These are phyloP conservation scores for Metschnikowia chrysomelidarum DNA, from an alignment of 805 yeast species.

Conservation along the genomic window DNA sequence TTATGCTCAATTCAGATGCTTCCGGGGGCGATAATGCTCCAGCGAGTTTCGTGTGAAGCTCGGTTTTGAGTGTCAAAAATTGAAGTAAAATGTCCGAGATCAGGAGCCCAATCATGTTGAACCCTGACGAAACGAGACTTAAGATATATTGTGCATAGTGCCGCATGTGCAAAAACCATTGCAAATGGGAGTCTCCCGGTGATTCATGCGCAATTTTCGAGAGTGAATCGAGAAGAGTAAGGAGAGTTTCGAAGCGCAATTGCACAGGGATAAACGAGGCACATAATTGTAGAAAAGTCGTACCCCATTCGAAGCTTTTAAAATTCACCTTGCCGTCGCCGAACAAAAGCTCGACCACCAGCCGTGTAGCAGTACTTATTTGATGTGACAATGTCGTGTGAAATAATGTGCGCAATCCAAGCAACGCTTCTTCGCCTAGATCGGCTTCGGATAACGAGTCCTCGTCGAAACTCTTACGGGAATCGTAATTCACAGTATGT, in stretches of 20 bases:
- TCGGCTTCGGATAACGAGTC: constrained; percentile 36
- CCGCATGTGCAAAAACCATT: constrained; percentile 27
- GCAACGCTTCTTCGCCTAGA: constrained; percentile 45
- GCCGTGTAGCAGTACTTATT: constrained; percentile 53
- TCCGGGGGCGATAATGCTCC: constrained; percentile 21
- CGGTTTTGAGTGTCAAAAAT: constrained; percentile 49
- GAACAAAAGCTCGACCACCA: constrained; percentile 45
- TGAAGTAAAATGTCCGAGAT: constrained; percentile 74
- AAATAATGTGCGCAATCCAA: constrained; percentile 58
- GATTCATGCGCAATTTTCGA: constrained; percentile 23
- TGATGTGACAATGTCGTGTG: constrained; percentile 62
- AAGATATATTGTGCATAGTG: constrained; percentile 46
- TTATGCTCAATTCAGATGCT: constrained; percentile 34
- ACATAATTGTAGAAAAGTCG: constrained; percentile 57
- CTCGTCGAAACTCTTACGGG: constrained; percentile 29
- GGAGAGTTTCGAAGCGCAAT: constrained; percentile 62
- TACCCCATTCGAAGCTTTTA: constrained; percentile 46
- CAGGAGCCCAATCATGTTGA: constrained; percentile 84
- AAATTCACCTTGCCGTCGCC: background rate
- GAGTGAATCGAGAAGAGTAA: constrained; percentile 38
- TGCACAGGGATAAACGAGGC: constrained; percentile 82
- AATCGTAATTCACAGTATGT: background rate
- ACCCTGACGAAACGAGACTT: constrained; percentile 69
- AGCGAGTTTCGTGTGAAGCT: constrained; percentile 27
- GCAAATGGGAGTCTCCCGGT: constrained; percentile 16